Percentiles rank a stretch among this genome's conserved stretches.
Evolutionary conservation across 768 basidiomycete species (phyloP).

Genomic region (Leccinum arenicola): DNA sequence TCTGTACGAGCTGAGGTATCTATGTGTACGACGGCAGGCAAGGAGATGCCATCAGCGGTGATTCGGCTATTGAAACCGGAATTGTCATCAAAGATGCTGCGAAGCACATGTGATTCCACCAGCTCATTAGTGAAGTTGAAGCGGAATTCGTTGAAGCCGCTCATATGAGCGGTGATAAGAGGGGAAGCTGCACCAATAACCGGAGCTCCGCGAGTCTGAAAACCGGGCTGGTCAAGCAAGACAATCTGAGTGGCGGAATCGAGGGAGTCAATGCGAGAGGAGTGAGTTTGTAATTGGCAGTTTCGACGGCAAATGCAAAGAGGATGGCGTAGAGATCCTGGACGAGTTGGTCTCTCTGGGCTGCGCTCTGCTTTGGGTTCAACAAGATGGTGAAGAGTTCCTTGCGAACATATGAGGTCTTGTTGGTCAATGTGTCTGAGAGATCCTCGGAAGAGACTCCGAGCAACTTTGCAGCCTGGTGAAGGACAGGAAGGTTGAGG

Average conservation of each 20-base stretch:
- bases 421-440: conserved; percentile 51
- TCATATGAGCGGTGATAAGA: conserved; percentile 53
- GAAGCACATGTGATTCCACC: conserved; percentile 55
- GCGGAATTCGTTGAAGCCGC: conserved; percentile 59
- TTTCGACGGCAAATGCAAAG: conserved; percentile 62
- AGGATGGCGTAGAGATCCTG: conserved; percentile 62
- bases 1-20: conserved; percentile 57
- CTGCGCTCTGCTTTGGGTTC: conserved; percentile 46
- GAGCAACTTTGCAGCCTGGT: conserved; percentile 47
- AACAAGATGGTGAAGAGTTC: conserved; percentile 58
- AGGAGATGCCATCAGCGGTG: conserved; percentile 48
- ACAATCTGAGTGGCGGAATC: conserved; percentile 45
- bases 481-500: conserved; percentile 44
- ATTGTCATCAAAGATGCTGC: conserved; percentile 50
- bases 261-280: conserved; percentile 41
- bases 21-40: conserved; percentile 47
- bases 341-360: conserved; percentile 53
- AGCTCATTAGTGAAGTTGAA: conserved; percentile 60
- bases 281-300: conserved; percentile 56
- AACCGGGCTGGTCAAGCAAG: conserved; percentile 56
- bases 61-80: conserved; percentile 44
- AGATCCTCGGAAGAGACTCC: conserved; percentile 55
- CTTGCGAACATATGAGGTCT: conserved; percentile 55
- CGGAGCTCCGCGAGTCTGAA: conserved; percentile 49
- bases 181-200: conserved; percentile 42